A percentile compares a stretch with the other conserved stretches of the same genome.
Conservation (phyloP, 2,329 filamentous ascomycete genomes). For the Sporothrix pallida region DNA sequence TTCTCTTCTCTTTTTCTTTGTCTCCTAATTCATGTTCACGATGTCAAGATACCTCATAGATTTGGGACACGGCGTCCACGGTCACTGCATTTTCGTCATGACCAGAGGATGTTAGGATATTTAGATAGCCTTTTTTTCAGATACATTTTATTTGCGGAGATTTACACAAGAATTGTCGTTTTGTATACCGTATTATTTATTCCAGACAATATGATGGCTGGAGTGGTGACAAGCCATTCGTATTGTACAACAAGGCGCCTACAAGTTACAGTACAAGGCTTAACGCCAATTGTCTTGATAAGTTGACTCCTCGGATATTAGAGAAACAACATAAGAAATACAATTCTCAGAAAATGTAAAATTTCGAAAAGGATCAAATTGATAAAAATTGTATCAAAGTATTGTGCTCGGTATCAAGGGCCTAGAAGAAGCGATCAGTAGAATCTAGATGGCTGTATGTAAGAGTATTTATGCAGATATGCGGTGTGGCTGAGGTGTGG, state of each 20-base stretch:
- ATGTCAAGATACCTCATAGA: constrained; percentile 36
- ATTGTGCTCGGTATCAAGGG: no score
- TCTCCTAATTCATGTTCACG: constrained; percentile 32
- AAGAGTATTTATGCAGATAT: constrained; percentile 13
- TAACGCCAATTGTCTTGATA: no score
- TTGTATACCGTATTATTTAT: neutral
- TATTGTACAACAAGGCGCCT: no score
- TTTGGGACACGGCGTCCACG: constrained; percentile 32
- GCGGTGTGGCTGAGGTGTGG: constrained; percentile 17
- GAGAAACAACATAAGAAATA: no score
- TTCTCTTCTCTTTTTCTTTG: neutral
- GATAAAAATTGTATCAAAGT: neutral
- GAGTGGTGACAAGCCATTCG: no score
- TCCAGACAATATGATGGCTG: no score
- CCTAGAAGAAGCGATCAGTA: no score
- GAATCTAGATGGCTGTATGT: neutral
- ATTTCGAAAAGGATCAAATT: neutral
- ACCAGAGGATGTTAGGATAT: constrained; percentile 19
- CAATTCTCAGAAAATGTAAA: no score
- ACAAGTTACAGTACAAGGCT: no score
- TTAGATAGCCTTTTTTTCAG: neutral
- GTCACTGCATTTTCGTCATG: constrained; percentile 10
- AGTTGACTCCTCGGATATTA: no score
- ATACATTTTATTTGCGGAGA: neutral
- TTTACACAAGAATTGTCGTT: neutral